Conservation (phyloP, 1,139 yeast species). For the Yamadazyma pseudoaaseri region DNA sequence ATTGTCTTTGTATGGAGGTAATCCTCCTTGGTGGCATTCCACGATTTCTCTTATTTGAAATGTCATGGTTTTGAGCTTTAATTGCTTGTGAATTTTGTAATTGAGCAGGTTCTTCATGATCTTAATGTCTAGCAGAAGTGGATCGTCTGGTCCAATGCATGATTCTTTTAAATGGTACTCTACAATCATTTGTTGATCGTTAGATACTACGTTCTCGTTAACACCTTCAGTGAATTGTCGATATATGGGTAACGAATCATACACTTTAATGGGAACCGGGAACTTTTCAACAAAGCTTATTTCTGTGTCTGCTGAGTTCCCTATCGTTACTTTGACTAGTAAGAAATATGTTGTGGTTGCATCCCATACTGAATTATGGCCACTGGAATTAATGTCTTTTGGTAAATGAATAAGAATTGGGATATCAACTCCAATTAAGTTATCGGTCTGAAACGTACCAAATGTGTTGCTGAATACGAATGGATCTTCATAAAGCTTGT, state of each 20-base stretch:
- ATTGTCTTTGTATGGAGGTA: conserved; percentile 35
- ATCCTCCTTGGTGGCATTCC: conserved; percentile 49
- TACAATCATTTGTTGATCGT: conserved; percentile 41
- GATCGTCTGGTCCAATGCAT: conserved; percentile 53
- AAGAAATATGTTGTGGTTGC: conserved; percentile 40
- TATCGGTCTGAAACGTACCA: conserved; percentile 33
- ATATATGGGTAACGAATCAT: conserved; percentile 54
- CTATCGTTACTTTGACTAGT: conserved; percentile 33
- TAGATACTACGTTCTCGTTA: conserved; percentile 33
- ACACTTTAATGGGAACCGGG: conserved; percentile 48
- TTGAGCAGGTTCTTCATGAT: conserved; percentile 37
- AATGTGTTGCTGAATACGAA: conserved; percentile 35
- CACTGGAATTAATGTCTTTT: conserved; percentile 49
- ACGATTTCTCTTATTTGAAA: conserved; percentile 52
- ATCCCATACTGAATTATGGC: conserved; percentile 37
- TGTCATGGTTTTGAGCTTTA: conserved; percentile 45
- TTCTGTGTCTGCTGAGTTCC: conserved; percentile 33
- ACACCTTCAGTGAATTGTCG: conserved; percentile 54
- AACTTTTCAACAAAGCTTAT: conserved; percentile 32
- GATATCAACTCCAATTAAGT: conserved; percentile 52
- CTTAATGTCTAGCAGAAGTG: conserved; percentile 36
- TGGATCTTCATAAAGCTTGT: conserved; percentile 36
- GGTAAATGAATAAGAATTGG: conserved; percentile 63
- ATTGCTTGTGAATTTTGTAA: conserved; percentile 31
- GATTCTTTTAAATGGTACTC: conserved; percentile 44